A percentile compares a stretch with the other conserved stretches of the same genome.
phyloP scores from a whole-genome alignment of 2,329 filamentous ascomycete genomes.

The Eurotiales sp. region DNA sequence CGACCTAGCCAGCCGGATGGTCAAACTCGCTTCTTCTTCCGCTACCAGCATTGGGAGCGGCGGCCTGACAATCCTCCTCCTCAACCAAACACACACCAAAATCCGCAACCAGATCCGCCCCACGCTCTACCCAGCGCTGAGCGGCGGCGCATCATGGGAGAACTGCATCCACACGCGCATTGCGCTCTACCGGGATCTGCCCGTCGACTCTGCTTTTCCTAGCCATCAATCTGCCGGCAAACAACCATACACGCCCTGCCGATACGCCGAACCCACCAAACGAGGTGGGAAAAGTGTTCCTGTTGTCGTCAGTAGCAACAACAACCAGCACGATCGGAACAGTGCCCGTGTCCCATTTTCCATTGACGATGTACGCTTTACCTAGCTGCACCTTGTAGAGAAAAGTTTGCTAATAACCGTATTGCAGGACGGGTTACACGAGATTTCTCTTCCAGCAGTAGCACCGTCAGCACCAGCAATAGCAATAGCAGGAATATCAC shows the following conservation, averaged over 20 bases:
- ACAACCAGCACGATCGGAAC: no score
- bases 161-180: slow-evolving; percentile 68
- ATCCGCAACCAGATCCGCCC: slow-evolving; percentile 65
- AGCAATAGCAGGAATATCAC: no score
- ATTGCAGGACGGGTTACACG: slow-evolving; percentile 6
- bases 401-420: no score
- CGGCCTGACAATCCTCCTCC: slow-evolving; percentile 54
- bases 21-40: slow-evolving; percentile 70
- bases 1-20: slow-evolving; percentile 57
- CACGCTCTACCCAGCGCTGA: slow-evolving; percentile 67
- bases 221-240: slow-evolving; percentile 36
- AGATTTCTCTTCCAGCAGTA: no score
- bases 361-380: slow-evolving; percentile 36
- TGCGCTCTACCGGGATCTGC: slow-evolving; percentile 75
- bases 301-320: no score
- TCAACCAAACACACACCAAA: slow-evolving; percentile 79
- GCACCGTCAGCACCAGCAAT: no score
- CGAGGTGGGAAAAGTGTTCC: slow-evolving; percentile 50
- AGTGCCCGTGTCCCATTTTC: no score
- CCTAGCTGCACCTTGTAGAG: no score
- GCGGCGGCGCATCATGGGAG: slow-evolving; percentile 73
- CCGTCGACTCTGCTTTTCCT: slow-evolving; percentile 27
- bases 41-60: neutral
- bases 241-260: no score
- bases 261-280: slow-evolving; percentile 64